Percentiles rank a stretch among this genome's conserved stretches.
Conservation (phyloP, 129 eudicot genomes). For the Sambucus nigra region DNA sequence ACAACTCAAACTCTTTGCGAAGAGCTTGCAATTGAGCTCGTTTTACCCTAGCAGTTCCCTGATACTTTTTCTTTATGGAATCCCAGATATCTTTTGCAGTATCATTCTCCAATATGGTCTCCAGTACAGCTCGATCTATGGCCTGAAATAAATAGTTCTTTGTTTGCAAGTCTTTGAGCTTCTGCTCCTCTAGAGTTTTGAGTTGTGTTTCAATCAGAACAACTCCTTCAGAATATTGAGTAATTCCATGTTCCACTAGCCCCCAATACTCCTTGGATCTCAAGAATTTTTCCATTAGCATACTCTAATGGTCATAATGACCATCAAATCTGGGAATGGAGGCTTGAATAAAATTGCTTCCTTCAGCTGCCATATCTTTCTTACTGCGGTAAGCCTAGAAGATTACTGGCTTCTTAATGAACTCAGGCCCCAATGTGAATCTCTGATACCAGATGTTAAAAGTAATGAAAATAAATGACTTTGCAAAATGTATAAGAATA, state of each 20-base stretch:
- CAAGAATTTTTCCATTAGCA: not conserved
- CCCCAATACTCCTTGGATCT: not conserved
- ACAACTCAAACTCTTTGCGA: not conserved
- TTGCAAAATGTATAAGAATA: too few species aligned
- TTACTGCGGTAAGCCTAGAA: not conserved
- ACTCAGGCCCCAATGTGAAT: not conserved
- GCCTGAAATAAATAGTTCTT: conserved; percentile 2
- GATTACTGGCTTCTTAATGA: too few species aligned
- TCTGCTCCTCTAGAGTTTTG: not conserved
- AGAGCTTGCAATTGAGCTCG: conserved; percentile 1
- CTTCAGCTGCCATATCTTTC: not conserved
- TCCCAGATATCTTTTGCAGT: conserved; percentile 2
- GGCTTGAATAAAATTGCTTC: not conserved
- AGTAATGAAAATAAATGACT: not conserved
- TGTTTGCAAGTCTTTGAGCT: not conserved
- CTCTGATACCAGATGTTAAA: not conserved
- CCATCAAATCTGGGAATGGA: not conserved
- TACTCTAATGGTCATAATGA: not conserved
- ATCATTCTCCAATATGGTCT: not conserved
- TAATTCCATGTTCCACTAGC: not conserved
- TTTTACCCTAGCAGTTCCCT: not conserved
- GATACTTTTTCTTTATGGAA: not conserved
- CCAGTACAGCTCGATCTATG: not conserved
- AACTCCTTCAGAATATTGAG: not conserved
- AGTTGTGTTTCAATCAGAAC: not conserved